Evolutionary conservation across 805 yeast genomes (phyloP).

Genomic region (Myxozyma lipomycoides): DNA sequence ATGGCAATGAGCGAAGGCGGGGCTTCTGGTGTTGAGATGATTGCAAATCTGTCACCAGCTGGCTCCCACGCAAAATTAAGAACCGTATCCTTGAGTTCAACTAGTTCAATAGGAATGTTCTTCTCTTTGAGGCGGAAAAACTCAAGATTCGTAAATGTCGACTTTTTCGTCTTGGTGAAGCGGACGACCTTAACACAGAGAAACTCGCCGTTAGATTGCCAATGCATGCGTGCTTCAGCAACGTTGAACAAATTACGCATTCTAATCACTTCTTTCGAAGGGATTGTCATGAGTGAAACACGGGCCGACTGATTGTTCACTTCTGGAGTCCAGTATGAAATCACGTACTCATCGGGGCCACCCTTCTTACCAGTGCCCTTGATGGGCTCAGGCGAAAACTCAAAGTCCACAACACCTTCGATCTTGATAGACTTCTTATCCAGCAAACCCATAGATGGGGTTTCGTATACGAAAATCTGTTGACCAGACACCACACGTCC

Average conservation of each 20-base stretch:
- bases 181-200: constrained; percentile 94
- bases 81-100: constrained; percentile 87
- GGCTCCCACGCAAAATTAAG: constrained; percentile 96
- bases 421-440: constrained; percentile 82
- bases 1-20: constrained; percentile 51
- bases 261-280: constrained; percentile 76
- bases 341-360: constrained; percentile 52
- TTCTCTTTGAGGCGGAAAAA: constrained; percentile 82
- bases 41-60: constrained; percentile 76
- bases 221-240: constrained; percentile 79
- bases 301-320: constrained; percentile 87
- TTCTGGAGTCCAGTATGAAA: constrained; percentile 98
- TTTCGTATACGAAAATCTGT: constrained; percentile 85
- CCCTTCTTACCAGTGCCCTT: constrained; percentile 53
- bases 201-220: constrained; percentile 85
- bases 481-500: constrained; percentile 89
- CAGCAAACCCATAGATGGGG: constrained; percentile 69
- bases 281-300: constrained; percentile 84
- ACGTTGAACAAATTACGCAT: constrained; percentile 94
- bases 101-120: constrained; percentile 89
- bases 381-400: constrained; percentile 90
- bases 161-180: constrained; percentile 92
- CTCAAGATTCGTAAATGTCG: constrained; percentile 85
- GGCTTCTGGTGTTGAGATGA: constrained; percentile 60
- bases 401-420: constrained; percentile 83